These are phyloP conservation scores for Umbilicaria muhlenbergii DNA, from an alignment of 495 filamentous ascomycete species.

Conservation along the genomic window DNA sequence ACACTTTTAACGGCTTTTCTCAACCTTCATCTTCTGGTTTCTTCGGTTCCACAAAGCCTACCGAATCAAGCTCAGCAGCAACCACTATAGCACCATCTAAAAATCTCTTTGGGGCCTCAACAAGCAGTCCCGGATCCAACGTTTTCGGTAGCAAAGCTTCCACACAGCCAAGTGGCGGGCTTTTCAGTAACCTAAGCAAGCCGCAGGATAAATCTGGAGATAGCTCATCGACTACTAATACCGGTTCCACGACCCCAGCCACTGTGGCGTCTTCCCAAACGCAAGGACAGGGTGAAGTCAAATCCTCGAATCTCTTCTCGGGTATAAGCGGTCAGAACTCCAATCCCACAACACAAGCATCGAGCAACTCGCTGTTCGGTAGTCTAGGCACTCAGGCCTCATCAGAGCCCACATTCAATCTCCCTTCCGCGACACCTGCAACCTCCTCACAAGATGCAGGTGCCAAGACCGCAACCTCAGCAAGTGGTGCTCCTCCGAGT, in stretches of 20 bases:
- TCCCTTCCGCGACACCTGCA: constrained; percentile 2
- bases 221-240: neutral
- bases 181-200: constrained; percentile 9
- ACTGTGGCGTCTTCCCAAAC: too few species aligned
- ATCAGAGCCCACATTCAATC: constrained; percentile 6
- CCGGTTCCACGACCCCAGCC: too few species aligned
- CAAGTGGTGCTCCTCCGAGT: constrained; percentile 7
- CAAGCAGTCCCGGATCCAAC: constrained; percentile 4
- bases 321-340: constrained; percentile 20
- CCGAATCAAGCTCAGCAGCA: neutral
- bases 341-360: constrained; percentile 21
- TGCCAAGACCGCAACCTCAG: constrained; percentile 2
- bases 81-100: neutral
- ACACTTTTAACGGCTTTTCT: constrained; percentile 3
- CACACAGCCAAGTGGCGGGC: constrained; percentile 4
- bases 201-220: neutral
- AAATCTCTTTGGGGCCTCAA: constrained; percentile 4
- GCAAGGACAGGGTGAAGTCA: constrained; percentile 3
- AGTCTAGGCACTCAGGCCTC: constrained; percentile 1
- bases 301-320: constrained; percentile 17
- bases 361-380: constrained; percentile 13
- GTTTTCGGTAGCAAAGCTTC: constrained; percentile 9
- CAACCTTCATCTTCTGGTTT: too few species aligned
- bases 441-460: neutral
- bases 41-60: neutral